Percentiles rank a stretch among this genome's conserved stretches.
These are phyloP conservation scores for Mucor indicus DNA, from an alignment of 371 early-diverging fungal species.

Conservation along the genomic window DNA sequence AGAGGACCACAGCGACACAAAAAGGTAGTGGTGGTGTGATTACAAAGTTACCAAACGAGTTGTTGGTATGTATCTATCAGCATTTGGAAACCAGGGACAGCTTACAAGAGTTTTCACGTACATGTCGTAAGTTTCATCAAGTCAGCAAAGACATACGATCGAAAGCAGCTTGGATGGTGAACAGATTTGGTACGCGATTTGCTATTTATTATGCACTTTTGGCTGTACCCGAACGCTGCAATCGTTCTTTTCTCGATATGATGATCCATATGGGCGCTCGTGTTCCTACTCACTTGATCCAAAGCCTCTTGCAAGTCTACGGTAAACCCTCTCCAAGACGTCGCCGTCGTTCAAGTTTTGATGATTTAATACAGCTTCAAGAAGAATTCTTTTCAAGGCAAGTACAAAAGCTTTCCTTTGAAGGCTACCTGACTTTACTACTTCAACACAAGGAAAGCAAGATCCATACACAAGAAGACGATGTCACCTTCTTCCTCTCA, in stretches of 20 bases:
- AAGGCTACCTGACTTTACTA: constrained; percentile 22
- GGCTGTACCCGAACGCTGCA: constrained; percentile 17
- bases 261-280: constrained; percentile 21
- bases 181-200: constrained; percentile 20
- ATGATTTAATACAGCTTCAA: not conserved
- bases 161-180: constrained; percentile 24
- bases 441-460: not conserved
- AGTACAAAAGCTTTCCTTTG: constrained; percentile 21
- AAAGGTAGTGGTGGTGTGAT: not conserved
- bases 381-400: constrained; percentile 7
- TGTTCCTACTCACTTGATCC: constrained; percentile 21
- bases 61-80: constrained; percentile 19
- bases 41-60: constrained; percentile 16
- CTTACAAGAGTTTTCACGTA: constrained; percentile 7
- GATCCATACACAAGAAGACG: not conserved
- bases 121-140: constrained; percentile 11
- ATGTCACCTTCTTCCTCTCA: not conserved
- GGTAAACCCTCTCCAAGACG: constrained; percentile 8
- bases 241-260: constrained; percentile 10
- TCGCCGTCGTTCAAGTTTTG: constrained; percentile 4
- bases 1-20: not conserved
- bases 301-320: constrained; percentile 16
- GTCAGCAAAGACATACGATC: constrained; percentile 4
- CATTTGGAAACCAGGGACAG: constrained; percentile 14
- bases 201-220: constrained; percentile 29